phyloP scores from a whole-genome alignment of 208 protist genomes.

The Entamoeba histolytica region DNA sequence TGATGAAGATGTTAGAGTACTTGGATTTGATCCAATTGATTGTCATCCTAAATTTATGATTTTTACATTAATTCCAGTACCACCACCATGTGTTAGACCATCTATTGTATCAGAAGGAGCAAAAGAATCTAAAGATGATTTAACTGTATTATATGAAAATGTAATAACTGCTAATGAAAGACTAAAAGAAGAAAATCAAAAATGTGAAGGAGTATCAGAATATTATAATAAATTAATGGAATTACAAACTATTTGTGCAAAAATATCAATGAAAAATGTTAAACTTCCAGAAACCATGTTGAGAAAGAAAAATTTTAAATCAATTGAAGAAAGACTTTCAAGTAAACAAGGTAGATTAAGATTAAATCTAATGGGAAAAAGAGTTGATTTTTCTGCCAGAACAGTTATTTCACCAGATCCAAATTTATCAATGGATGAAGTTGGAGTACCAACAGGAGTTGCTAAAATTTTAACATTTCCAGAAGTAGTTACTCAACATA shows the following conservation, averaged over 20 bases:
- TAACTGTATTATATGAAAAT: constrained; percentile 81
- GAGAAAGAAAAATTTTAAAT: constrained; percentile 75
- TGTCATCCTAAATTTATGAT: constrained; percentile 68
- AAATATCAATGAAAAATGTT: constrained; percentile 83
- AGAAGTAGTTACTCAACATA: constrained; percentile 86
- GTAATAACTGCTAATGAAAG: constrained; percentile 79
- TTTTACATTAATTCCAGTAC: constrained; percentile 70
- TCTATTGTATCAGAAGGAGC: constrained; percentile 59
- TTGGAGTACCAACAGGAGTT: constrained; percentile 91
- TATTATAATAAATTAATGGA: constrained; percentile 46
- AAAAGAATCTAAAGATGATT: constrained; percentile 70
- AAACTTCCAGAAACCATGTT: constrained; percentile 46
- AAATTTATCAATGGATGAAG: constrained; percentile 40
- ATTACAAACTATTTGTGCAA: constrained; percentile 82
- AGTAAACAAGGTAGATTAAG: constrained; percentile 92
- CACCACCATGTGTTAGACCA: constrained; percentile 85
- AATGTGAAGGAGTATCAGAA: constrained; percentile 54
- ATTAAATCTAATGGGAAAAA: constrained; percentile 97
- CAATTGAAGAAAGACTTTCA: constrained; percentile 84
- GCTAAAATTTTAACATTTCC: constrained; percentile 91
- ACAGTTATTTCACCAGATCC: constrained; percentile 88
- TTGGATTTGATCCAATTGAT: constrained; percentile 58
- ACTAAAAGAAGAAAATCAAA: constrained; percentile 51
- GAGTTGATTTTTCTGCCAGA: constrained; percentile 92
- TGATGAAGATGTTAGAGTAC: constrained; percentile 43